These are phyloP conservation scores for Russula abietina DNA, from an alignment of 768 basidiomycete genomes.

Conservation along the genomic window DNA sequence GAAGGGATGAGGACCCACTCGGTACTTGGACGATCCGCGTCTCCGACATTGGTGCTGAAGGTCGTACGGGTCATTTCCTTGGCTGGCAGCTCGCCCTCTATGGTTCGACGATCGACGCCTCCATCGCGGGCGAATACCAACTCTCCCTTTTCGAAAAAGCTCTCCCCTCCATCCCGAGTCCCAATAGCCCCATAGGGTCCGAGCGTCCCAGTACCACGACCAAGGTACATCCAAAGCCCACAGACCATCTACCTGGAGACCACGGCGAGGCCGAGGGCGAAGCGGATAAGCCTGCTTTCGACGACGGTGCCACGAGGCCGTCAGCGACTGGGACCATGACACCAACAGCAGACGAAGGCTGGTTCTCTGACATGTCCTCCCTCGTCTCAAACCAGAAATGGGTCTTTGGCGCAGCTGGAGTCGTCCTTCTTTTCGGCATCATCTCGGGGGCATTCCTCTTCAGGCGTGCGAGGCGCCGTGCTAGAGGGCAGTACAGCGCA, in stretches of 20 bases:
- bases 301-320: conserved; percentile 26
- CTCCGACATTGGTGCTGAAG: conserved; percentile 63
- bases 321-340: conserved; percentile 33
- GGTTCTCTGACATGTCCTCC: conserved; percentile 73
- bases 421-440: conserved; percentile 68
- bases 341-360: conserved; percentile 71
- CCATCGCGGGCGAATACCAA: conserved; percentile 55
- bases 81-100: conserved; percentile 92
- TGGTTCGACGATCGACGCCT: conserved; percentile 78
- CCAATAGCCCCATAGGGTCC: conserved; percentile 24
- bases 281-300: conserved; percentile 67
- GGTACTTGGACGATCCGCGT: conserved; percentile 90
- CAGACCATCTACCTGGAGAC: conserved; percentile 79
- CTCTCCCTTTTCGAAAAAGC: conserved; percentile 48
- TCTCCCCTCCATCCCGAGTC: conserved; percentile 40
- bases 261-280: conserved; percentile 78
- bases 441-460: conserved; percentile 74
- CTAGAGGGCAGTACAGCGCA: conserved; percentile 46
- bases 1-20: conserved; percentile 86
- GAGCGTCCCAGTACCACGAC: conserved; percentile 39
- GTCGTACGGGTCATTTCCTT: conserved; percentile 60
- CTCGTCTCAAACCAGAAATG: conserved; percentile 75
- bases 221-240: conserved; percentile 76
- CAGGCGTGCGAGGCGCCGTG: conserved; percentile 48
- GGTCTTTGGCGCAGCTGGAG: conserved; percentile 84